Conservation (phyloP, 306 rosid genomes). For the Mucuna pruriens region DNA sequence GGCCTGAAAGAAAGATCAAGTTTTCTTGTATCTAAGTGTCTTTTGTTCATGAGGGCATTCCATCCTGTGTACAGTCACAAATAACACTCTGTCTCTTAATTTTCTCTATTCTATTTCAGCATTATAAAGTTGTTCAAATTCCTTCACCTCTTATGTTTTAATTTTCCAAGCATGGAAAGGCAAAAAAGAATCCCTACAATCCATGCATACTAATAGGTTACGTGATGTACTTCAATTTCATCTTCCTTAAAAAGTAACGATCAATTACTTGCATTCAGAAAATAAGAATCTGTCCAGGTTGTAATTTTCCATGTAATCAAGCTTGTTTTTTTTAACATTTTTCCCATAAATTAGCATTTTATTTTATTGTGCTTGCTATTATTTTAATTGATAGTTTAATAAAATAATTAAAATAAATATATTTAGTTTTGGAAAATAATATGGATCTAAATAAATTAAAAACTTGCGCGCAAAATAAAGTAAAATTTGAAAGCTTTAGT, state of each 20-base stretch:
- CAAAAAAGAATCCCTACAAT: background rate
- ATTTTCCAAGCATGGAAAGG: background rate
- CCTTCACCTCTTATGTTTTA: background rate
- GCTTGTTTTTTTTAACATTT: too few relatives aligned
- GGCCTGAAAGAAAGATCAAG: conserved; percentile 32
- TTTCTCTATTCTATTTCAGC: conserved; percentile 23
- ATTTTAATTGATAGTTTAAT: too few relatives aligned
- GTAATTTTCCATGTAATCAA: too few relatives aligned
- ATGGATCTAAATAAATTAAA: too few relatives aligned
- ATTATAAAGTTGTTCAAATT: conserved; percentile 7
- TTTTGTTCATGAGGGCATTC: conserved; percentile 42
- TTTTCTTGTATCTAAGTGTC: conserved; percentile 35
- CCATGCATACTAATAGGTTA: background rate
- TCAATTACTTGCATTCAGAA: too few relatives aligned
- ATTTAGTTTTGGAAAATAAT: too few relatives aligned
- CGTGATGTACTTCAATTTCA: background rate
- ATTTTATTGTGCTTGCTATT: too few relatives aligned
- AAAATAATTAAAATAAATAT: too few relatives aligned
- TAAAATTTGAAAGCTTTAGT: too few relatives aligned
- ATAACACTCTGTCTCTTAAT: conserved; percentile 39
- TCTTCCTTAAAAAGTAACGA: background rate
- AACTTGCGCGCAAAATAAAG: too few relatives aligned
- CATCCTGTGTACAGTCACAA: conserved; percentile 40
- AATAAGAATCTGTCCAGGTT: too few relatives aligned
- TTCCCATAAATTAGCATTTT: too few relatives aligned